Evolutionary conservation across 2,329 filamentous ascomycete genomes (phyloP), one percentile per base, ranked within the genome.

Genomic region (Trichophyton benhamiae): DNA sequence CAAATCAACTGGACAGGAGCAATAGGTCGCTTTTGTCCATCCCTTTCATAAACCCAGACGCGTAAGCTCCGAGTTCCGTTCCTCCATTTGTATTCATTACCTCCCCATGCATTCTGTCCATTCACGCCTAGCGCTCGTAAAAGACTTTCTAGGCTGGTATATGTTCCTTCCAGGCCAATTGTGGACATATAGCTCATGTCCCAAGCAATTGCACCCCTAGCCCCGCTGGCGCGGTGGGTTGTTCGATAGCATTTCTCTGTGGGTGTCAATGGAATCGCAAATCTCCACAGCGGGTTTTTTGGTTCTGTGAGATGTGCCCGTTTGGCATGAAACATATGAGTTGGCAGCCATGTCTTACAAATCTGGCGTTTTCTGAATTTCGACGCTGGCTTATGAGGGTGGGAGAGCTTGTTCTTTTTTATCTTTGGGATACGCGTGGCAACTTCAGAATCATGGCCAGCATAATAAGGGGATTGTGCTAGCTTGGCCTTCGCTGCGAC

Each of bases 181-280:
- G 90, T 96, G 67, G 89, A 88, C 78, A 94, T 87, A 71, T 96
- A 99, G 72, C 91, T 97, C 78, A 85, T 89, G 74, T 99, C 94
- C 91, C 92, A 97, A 0, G 86, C 86, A 49, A 97, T 79, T 22
- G 87, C 87, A 3, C 94, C 91, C 65, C 86, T 83, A 59, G 86
- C 81, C 30, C 85, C 85, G 59, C 85, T 83, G 22, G 89, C 87
- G 65, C 91, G 84, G 76, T 97, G 91, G 0, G 89, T 94, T 53
- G 89, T 84, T 58, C 94, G 81, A 71, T 96, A 96, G 59, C 87
- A 86, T 77, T 99, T 99, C 70, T 90, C 86, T 30, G 88, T 95
- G 0, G 92, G 90, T 3, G 88, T 90, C 65, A 95, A 73, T 0
- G 91, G 90, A 25, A 97, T 78, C 0, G 89, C 84, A 73, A 96